These are phyloP conservation scores for Russula foetens DNA, from an alignment of 768 basidiomycete species.

Conservation along the genomic window DNA sequence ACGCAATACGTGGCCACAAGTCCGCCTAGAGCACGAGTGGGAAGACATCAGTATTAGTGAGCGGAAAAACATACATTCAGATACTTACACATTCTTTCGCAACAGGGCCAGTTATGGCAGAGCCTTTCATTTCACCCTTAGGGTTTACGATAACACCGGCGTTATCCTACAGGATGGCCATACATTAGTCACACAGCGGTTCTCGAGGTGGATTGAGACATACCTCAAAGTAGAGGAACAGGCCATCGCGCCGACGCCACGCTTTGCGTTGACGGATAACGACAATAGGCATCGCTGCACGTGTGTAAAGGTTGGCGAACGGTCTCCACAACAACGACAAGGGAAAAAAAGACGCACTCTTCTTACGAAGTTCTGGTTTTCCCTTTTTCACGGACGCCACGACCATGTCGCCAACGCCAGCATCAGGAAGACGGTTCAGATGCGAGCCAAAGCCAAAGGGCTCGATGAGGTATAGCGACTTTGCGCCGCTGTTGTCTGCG, in stretches of 20 bases:
- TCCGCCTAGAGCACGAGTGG: conserved; percentile 53
- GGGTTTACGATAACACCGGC: conserved; percentile 97
- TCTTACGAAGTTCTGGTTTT: conserved; percentile 99
- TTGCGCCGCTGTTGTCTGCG: conserved; percentile 99
- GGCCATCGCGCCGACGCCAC: conserved; percentile 96
- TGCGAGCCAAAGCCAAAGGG: conserved; percentile 94
- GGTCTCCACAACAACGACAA: not conserved
- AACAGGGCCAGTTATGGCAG: conserved; percentile 91
- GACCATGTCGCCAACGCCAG: conserved; percentile 91
- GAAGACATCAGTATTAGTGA: not conserved
- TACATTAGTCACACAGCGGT: not conserved
- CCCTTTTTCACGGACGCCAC: conserved; percentile 99
- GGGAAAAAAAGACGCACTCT: conserved; percentile 59
- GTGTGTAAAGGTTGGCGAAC: not conserved
- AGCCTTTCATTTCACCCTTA: conserved; percentile 99
- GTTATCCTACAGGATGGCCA: conserved; percentile 53
- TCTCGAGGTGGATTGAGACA: conserved; percentile 18
- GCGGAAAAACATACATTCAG: not conserved
- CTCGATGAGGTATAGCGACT: conserved; percentile 91
- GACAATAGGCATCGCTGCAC: conserved; percentile 89
- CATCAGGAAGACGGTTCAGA: conserved; percentile 95
- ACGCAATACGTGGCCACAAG: conserved; percentile 98
- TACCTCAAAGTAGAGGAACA: conserved; percentile 97
- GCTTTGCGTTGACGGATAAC: conserved; percentile 97
- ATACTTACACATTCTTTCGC: conserved; percentile 96